Evolutionary conservation across 305 asterid genomes (phyloP).

Genomic region (Solanum hybrid): DNA sequence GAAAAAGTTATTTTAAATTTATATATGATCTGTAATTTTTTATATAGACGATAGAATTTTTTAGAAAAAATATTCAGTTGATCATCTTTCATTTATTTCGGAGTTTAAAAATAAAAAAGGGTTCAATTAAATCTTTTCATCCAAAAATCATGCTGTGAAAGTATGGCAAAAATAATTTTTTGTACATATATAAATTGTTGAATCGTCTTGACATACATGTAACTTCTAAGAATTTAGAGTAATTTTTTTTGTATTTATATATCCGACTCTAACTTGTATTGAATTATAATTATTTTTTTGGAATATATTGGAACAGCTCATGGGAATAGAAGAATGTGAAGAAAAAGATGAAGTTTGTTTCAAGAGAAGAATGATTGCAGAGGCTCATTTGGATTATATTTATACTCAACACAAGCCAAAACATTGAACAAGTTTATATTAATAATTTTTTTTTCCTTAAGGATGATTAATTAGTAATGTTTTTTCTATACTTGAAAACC

Average conservation of each 20-base stretch:
- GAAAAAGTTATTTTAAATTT: no score
- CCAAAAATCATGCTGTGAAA: neutral
- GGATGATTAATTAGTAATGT: neutral
- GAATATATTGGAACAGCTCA: slow-evolving; percentile 19
- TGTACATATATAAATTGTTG: neutral
- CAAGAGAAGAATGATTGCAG: slow-evolving; percentile 50
- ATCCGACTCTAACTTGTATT: neutral
- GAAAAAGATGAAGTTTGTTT: slow-evolving; percentile 35
- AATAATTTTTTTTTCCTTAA: neutral
- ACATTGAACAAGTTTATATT: neutral
- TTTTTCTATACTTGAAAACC: neutral
- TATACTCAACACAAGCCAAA: slow-evolving; percentile 50
- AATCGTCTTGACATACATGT: neutral
- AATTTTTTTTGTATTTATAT: neutral
- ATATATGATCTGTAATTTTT: neutral
- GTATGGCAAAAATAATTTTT: neutral
- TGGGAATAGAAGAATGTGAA: slow-evolving; percentile 42
- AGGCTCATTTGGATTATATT: slow-evolving; percentile 65
- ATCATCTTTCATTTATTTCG: no score
- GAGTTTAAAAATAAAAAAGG: no score
- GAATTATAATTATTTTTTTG: neutral
- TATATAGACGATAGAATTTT: neutral
- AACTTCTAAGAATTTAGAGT: neutral
- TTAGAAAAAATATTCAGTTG: no score
- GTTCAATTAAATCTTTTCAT: no score